Evolutionary conservation across 495 filamentous ascomycete genomes (phyloP).

Genomic region (Chaetomium tenue): DNA sequence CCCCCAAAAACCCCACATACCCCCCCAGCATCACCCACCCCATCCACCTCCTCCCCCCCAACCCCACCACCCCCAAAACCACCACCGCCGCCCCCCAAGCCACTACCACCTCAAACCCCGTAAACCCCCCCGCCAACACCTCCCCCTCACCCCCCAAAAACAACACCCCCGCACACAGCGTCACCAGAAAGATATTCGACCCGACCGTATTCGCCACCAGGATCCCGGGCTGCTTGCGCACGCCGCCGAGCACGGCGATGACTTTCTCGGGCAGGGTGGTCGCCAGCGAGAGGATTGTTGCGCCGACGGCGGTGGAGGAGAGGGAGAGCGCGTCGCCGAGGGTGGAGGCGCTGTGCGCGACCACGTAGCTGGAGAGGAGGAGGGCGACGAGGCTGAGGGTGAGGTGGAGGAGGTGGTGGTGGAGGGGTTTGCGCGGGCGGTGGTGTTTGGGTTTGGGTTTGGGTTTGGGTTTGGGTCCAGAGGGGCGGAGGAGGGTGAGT

Average conservation of each 20-base stretch:
- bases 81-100: not conserved
- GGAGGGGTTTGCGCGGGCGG: not conserved
- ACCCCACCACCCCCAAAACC: not conserved
- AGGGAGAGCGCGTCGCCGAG: constrained; percentile 43
- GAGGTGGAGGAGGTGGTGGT: constrained; percentile 46
- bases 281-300: constrained; percentile 55
- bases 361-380: constrained; percentile 50
- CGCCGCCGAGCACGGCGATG: constrained; percentile 44
- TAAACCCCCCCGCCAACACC: not conserved
- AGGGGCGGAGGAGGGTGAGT: not conserved
- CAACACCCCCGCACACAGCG: constrained; percentile 39
- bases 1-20: constrained; percentile 4
- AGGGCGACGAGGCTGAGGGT: constrained; percentile 29
- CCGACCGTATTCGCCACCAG: constrained; percentile 55
- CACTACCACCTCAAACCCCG: not conserved
- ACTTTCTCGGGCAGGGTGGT: constrained; percentile 60
- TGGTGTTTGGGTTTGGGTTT: not conserved
- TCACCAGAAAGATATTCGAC: constrained; percentile 55
- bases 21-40: not conserved
- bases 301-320: constrained; percentile 51
- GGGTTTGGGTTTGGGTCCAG: too few relatives aligned
- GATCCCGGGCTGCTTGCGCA: constrained; percentile 48
- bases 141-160: not conserved
- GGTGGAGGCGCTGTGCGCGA: constrained; percentile 43
- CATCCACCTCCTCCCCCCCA: not conserved